Percentiles rank a stretch among this genome's conserved stretches.
Conservation (phyloP, 768 basidiomycete genomes). For the Russula sp. region DNA sequence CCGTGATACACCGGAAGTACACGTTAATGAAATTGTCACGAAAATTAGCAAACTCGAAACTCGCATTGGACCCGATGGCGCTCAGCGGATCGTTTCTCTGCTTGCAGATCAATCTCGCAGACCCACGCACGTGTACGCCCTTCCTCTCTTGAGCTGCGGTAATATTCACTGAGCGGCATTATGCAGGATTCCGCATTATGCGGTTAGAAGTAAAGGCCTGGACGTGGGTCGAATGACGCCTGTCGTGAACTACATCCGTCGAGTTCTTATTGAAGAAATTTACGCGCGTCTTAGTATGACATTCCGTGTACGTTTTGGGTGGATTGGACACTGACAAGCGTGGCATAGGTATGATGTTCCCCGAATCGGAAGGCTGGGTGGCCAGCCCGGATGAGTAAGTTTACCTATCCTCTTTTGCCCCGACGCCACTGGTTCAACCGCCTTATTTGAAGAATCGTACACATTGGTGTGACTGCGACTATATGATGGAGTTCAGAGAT, state of each 20-base stretch:
- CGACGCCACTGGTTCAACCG: not conserved
- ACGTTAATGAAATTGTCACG: constrained; percentile 44
- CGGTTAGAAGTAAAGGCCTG: constrained; percentile 41
- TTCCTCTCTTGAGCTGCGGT: not conserved
- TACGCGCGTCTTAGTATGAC: constrained; percentile 50
- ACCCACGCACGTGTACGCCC: constrained; percentile 53
- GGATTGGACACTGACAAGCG: not conserved
- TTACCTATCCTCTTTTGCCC: not conserved
- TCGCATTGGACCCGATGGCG: constrained; percentile 33
- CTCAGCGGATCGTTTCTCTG: constrained; percentile 33
- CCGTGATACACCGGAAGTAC: constrained; percentile 37
- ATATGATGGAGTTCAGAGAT: constrained; percentile 2
- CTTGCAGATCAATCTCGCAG: constrained; percentile 38
- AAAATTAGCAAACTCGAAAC: constrained; percentile 47
- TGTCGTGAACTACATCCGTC: constrained; percentile 40
- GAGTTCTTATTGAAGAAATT: constrained; percentile 52
- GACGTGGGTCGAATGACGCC: constrained; percentile 32
- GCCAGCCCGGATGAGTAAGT: constrained; percentile 50
- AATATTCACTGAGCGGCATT: not conserved
- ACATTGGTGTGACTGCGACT: constrained; percentile 15
- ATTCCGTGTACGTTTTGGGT: not conserved
- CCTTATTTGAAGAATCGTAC: constrained; percentile 12
- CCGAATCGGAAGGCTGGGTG: constrained; percentile 54
- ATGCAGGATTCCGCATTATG: constrained; percentile 51
- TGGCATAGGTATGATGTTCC: constrained; percentile 49